Percentiles rank a stretch among this genome's conserved stretches.
Evolutionary conservation across 495 filamentous ascomycete genomes (phyloP).

Genomic region (Geoglossum glabrum): DNA sequence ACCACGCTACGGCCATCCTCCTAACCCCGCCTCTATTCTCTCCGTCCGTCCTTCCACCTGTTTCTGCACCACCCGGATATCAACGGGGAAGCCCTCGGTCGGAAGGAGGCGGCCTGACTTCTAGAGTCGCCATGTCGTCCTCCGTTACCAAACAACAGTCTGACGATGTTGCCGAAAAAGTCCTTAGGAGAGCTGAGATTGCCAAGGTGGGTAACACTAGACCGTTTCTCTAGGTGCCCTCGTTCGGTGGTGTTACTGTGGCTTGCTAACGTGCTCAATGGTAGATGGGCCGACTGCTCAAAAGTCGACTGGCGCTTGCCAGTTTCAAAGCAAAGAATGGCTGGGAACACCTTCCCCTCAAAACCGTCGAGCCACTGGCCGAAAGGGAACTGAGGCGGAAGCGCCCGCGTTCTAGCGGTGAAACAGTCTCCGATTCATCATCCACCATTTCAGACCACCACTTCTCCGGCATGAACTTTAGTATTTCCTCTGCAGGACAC

Average conservation of each 20-base stretch:
- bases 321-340: slow-evolving; percentile 93
- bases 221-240: not conserved
- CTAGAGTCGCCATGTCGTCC: not conserved
- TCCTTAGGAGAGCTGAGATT: slow-evolving; percentile 54
- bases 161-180: slow-evolving; percentile 46
- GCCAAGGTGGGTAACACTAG: slow-evolving; percentile 45
- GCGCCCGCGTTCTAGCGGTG: slow-evolving; percentile 36
- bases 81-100: not conserved
- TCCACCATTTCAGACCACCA: slow-evolving; percentile 45
- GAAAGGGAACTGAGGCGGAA: slow-evolving; percentile 53
- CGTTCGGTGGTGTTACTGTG: not conserved
- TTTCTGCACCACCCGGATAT: not conserved
- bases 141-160: slow-evolving; percentile 18
- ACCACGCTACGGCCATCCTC: not conserved
- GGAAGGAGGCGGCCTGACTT: not conserved
- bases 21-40: not conserved
- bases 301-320: slow-evolving; percentile 83
- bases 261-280: not conserved
- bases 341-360: slow-evolving; percentile 56
- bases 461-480: slow-evolving; percentile 32
- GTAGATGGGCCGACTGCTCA: slow-evolving; percentile 76
- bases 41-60: not conserved
- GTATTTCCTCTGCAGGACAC: slow-evolving; percentile 43
- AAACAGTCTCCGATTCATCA: slow-evolving; percentile 58
- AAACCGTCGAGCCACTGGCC: slow-evolving; percentile 50